Percentiles rank a stretch among this genome's conserved stretches.
Conservation (phyloP, 495 filamentous ascomycete species). For the Astrocystis sublimbata region DNA sequence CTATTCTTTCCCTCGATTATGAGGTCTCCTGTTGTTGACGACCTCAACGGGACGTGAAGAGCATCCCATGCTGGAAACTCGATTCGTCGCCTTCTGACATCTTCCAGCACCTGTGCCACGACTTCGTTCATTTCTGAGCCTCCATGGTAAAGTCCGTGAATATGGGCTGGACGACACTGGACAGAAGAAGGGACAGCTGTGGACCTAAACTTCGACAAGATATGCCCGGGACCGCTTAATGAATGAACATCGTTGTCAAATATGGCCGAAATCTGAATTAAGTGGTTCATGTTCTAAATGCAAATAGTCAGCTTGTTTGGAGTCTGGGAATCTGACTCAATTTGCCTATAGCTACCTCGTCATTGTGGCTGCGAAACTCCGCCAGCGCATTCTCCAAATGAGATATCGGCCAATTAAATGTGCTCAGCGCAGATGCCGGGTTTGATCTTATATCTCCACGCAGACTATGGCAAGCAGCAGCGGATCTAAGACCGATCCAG, state of each 20-base stretch:
- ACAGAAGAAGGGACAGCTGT: conserved; percentile 7
- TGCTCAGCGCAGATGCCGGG: background rate
- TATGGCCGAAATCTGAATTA: background rate
- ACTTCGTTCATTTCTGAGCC: conserved; percentile 13
- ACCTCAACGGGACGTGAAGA: conserved; percentile 12
- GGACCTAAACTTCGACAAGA: conserved; percentile 13
- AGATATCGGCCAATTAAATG: background rate
- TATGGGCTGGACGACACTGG: conserved; percentile 10
- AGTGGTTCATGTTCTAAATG: background rate
- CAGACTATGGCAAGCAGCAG: background rate
- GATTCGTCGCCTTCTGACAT: conserved; percentile 14
- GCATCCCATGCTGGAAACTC: conserved; percentile 20
- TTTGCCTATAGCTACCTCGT: background rate
- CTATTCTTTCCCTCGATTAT: background rate
- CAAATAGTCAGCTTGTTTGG: background rate
- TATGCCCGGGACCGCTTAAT: conserved; percentile 3
- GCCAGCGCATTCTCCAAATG: background rate
- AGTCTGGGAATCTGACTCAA: background rate
- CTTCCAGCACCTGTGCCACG: conserved; percentile 16
- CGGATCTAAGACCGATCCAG: conserved; percentile 16
- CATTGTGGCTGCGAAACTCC: background rate
- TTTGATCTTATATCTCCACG: background rate
- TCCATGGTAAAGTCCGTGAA: conserved; percentile 27
- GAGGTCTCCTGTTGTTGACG: conserved; percentile 7
- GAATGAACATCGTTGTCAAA: conserved; percentile 11